Conservation (phyloP, 192 early-diverging fungal genomes). For the Entomortierella parvispora region DNA sequence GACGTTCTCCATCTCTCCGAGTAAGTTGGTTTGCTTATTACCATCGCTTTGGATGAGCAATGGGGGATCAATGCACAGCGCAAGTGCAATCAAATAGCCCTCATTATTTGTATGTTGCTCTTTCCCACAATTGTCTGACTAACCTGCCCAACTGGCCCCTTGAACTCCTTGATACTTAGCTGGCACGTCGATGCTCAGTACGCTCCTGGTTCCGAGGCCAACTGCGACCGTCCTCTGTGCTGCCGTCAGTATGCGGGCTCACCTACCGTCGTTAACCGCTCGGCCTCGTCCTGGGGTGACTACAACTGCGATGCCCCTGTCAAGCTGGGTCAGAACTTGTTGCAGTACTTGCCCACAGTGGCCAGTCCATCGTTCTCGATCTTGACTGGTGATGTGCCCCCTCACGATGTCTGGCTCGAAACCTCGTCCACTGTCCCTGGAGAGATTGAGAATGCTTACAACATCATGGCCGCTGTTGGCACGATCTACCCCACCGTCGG, state of each 20-base stretch:
- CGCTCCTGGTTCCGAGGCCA: conserved; percentile 48
- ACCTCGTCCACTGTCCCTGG: conserved; percentile 33
- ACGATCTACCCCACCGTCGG: conserved; percentile 60
- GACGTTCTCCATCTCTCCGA: conserved; percentile 62
- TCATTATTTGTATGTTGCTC: no score
- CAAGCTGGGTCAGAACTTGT: conserved; percentile 50
- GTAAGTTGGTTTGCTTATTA: conserved; percentile 48
- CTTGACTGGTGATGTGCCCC: conserved; percentile 62
- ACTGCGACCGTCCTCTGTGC: conserved; percentile 57
- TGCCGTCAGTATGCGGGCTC: conserved; percentile 53
- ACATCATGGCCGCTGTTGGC: conserved; percentile 35
- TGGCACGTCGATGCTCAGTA: conserved; percentile 10
- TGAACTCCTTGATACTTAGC: not conserved
- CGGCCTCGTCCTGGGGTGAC: conserved; percentile 49
- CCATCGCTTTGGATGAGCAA: not conserved
- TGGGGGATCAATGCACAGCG: not conserved
- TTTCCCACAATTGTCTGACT: not conserved
- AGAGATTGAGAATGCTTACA: conserved; percentile 44
- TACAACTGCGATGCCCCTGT: conserved; percentile 58
- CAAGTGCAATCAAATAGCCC: conserved; percentile 26
- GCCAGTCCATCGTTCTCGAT: conserved; percentile 49
- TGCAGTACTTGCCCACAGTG: conserved; percentile 38
- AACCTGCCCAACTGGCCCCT: not conserved
- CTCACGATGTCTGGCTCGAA: conserved; percentile 62
- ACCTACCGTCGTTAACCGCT: conserved; percentile 23